Conservation (phyloP, 164 flowering plant species). For the Berberis thunbergii region DNA sequence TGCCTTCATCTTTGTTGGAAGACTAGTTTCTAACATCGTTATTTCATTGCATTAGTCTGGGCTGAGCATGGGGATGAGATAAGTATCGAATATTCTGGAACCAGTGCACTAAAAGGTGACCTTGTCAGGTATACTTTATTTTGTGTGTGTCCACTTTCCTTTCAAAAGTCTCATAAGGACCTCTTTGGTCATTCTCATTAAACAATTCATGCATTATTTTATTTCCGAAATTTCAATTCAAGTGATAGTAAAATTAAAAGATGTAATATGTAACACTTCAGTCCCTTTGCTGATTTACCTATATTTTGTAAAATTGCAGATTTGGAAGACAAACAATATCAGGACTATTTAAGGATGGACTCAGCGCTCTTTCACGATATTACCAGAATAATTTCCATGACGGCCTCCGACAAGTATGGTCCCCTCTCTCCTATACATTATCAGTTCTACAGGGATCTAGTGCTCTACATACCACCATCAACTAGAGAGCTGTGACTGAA, state of each 20-base stretch:
- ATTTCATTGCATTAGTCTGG: constrained; percentile 55
- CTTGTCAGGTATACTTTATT: constrained; percentile 53
- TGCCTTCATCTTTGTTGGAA: neutral
- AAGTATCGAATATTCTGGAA: constrained; percentile 90
- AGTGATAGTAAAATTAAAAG: no score
- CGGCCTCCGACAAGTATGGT: constrained; percentile 76
- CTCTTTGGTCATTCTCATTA: no score
- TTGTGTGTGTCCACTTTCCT: neutral
- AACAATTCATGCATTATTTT: no score
- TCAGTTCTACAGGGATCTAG: neutral
- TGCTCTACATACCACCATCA: neutral
- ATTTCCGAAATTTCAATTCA: no score
- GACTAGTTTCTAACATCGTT: neutral
- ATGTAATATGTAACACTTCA: neutral
- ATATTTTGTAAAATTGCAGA: constrained; percentile 31
- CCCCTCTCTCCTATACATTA: neutral
- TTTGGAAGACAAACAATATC: constrained; percentile 78
- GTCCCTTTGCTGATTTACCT: constrained; percentile 1
- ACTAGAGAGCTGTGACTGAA: no score
- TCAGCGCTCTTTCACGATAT: constrained; percentile 88
- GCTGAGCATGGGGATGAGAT: constrained; percentile 94
- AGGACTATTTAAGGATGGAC: constrained; percentile 84
- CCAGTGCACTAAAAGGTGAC: constrained; percentile 87
- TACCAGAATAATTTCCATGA: constrained; percentile 89
- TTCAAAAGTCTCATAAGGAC: neutral